Evolutionary conservation across 176 grass and related monocot species (phyloP).

Genomic region (Alloteropsis semialata): DNA sequence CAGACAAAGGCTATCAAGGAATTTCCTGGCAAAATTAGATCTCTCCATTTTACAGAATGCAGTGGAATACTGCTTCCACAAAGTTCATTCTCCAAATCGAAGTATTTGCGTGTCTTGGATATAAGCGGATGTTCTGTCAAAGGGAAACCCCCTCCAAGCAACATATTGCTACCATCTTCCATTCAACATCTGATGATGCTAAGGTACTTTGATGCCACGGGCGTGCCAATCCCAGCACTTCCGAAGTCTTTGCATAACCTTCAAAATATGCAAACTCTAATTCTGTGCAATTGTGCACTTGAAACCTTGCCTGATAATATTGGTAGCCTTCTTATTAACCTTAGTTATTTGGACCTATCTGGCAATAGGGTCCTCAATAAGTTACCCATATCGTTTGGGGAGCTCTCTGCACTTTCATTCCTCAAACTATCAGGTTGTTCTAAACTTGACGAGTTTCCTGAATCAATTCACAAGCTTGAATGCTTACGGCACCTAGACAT

Average conservation of each 20-base stretch:
- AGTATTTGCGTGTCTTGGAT: conserved; percentile 40
- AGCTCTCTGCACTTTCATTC: neutral
- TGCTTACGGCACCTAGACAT: conserved; percentile 16
- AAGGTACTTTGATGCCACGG: conserved; percentile 35
- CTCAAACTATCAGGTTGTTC: neutral
- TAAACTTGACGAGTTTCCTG: conserved; percentile 13
- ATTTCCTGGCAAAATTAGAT: conserved; percentile 19
- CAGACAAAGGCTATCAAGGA: neutral
- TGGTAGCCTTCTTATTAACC: conserved; percentile 2
- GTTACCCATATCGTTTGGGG: neutral
- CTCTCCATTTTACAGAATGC: conserved; percentile 19
- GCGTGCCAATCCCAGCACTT: conserved; percentile 21
- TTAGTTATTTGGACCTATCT: conserved; percentile 34
- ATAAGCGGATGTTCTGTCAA: conserved; percentile 22
- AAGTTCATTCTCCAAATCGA: neutral
- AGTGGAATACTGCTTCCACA: neutral
- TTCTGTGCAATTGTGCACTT: conserved; percentile 31
- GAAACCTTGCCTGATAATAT: conserved; percentile 35
- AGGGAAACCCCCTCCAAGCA: neutral
- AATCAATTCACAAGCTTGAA: conserved; percentile 25
- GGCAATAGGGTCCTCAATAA: neutral
- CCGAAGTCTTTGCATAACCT: conserved; percentile 28
- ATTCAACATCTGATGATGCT: conserved; percentile 13
- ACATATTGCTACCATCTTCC: conserved; percentile 21
- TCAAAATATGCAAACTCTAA: conserved; percentile 34